Base-by-base conservation (phyloP, 495 filamentous ascomycete species). In the Tuber brumale region DNA sequence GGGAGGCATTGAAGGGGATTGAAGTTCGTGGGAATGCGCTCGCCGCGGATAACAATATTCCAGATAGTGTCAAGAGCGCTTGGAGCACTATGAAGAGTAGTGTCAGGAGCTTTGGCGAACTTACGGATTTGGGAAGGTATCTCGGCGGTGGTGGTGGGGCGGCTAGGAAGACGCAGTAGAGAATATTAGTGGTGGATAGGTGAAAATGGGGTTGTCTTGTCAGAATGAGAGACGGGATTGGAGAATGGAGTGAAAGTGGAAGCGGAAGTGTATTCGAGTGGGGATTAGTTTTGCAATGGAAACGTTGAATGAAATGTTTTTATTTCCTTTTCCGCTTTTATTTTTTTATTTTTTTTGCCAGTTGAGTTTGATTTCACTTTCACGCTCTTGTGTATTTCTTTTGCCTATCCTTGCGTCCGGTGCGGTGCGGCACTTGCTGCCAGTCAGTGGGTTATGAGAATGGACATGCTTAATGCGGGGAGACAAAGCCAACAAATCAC, bases 81-180 rank as follows among this genome's bases (percentile, higher is more conserved):
- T 99, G 95, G 95, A 92, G 92, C 74, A 84, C 86, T 51, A 87
- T 93, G 83, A 98, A 98, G 92, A 87, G 87, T 72, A 82, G 86
- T 35, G 86, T 91, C 51, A 87, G 88, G 81, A 90, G 93, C 85
- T 94, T 89, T 77, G 90, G 93, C 79, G 92, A 93, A 81, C 86
- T 87, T 43, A 97, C 95, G 23, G 93, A 98, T 81, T 80, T 93
- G 77, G 87, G 87, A 83, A 89, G 89, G 83, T 94, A 94, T 83
- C 82, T 89, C 74, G 85, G 86, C 76, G 89, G 46, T 16, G n/a
- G 46, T n/a, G 73, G 79, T 35, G 73, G 78, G 16, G 48, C 66
- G 23, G 39, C 76, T 14, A 80, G 71, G 48, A 80, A 80, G 73
- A 69, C 77, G 27, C 78, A 80, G 73, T 80, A 80, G 71, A 80